A percentile compares a stretch with the other conserved stretches of the same genome.
These are phyloP conservation scores for Hirschfeldia incana DNA, from an alignment of 345 rosid species.

Conservation along the genomic window DNA sequence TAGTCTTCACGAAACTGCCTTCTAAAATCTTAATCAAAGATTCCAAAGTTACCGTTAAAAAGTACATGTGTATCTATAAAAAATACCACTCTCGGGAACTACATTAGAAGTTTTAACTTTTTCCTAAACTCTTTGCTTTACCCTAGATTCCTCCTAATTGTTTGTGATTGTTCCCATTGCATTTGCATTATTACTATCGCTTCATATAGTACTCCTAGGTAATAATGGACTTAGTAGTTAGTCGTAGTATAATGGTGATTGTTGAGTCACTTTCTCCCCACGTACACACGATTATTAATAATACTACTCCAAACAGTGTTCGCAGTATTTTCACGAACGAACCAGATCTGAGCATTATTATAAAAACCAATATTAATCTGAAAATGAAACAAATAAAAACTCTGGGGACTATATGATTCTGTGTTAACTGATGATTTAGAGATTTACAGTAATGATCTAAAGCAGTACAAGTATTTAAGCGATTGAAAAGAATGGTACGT, in stretches of 20 bases:
- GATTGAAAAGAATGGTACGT: background rate
- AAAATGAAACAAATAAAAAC: background rate
- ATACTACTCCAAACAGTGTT: background rate
- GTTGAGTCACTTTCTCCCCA: constrained; percentile 32
- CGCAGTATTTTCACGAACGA: constrained; percentile 10
- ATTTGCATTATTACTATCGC: background rate
- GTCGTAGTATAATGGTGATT: constrained; percentile 1
- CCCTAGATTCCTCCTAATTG: constrained; percentile 43
- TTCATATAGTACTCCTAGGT: background rate
- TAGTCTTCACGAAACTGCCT: background rate
- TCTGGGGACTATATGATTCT: constrained; percentile 1
- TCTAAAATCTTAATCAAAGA: constrained; percentile 13
- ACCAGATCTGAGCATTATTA: constrained; percentile 23
- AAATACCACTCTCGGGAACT: constrained; percentile 30
- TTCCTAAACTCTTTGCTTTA: constrained; percentile 27
- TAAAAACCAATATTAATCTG: background rate
- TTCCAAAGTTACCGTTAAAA: constrained; percentile 39
- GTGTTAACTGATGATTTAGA: background rate
- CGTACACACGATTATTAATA: constrained; percentile 11
- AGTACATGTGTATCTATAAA: constrained; percentile 37
- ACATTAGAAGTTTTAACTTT: constrained; percentile 20
- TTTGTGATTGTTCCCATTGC: constrained; percentile 39
- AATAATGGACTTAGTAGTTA: background rate
- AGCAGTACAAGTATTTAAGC: background rate
- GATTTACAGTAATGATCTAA: background rate